These are phyloP conservation scores for Pichia membranifaciens DNA, from an alignment of 805 yeast genomes.

Conservation along the genomic window DNA sequence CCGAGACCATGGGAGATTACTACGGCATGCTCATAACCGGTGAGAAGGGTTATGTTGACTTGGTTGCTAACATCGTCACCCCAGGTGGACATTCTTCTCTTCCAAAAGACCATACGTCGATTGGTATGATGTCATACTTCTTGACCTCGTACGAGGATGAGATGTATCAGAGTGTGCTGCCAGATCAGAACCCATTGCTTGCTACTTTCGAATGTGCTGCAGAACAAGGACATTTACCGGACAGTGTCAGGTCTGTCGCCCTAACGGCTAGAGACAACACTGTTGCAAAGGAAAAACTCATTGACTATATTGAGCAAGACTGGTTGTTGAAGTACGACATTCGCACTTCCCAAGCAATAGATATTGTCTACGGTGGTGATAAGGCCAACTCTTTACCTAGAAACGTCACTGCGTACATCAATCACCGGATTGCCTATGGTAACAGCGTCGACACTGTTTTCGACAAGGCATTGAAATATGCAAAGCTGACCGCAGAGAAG, in stretches of 20 bases:
- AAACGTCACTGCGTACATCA: slow-evolving; percentile 43
- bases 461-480: slow-evolving; percentile 38
- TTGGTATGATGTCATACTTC: slow-evolving; percentile 63
- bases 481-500: slow-evolving; percentile 29
- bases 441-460: slow-evolving; percentile 32
- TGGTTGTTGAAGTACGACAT: slow-evolving; percentile 36
- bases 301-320: slow-evolving; percentile 23
- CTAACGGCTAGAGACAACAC: slow-evolving; percentile 25
- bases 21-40: slow-evolving; percentile 43
- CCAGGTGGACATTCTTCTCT: slow-evolving; percentile 57
- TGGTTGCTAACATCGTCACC: slow-evolving; percentile 46
- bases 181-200: slow-evolving; percentile 54
- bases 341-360: slow-evolving; percentile 62
- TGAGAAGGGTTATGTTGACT: slow-evolving; percentile 37
- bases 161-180: slow-evolving; percentile 43
- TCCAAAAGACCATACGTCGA: slow-evolving; percentile 66
- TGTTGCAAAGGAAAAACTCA: slow-evolving; percentile 32
- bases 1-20: slow-evolving; percentile 29
- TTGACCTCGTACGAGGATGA: slow-evolving; percentile 49
- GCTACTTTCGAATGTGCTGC: slow-evolving; percentile 58
- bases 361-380: slow-evolving; percentile 63
- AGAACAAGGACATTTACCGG: slow-evolving; percentile 30
- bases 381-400: slow-evolving; percentile 77
- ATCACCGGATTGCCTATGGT: slow-evolving; percentile 47
- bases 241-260: slow-evolving; percentile 7